Evolutionary conservation across 2,329 filamentous ascomycete species (phyloP).

Genomic region (Lachnum nothofagi): DNA sequence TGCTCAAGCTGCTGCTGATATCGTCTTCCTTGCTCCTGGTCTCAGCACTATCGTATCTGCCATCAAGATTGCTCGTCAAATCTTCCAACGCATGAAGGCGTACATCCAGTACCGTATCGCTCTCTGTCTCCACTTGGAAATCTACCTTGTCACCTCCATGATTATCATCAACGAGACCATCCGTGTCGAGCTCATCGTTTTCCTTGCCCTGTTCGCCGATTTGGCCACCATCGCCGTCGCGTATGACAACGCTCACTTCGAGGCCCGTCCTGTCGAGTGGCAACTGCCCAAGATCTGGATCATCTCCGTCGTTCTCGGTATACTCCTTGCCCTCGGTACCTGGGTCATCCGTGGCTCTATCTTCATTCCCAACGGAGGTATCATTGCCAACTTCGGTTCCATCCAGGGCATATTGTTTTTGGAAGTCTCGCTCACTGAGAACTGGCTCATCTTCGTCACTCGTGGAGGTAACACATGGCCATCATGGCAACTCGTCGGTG

Average conservation of each 20-base stretch:
- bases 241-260: constrained; percentile 74
- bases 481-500: constrained; percentile 67
- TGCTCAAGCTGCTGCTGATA: constrained; percentile 85
- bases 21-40: constrained; percentile 88
- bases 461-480: constrained; percentile 68
- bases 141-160: constrained; percentile 73
- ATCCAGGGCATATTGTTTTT: constrained; percentile 72
- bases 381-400: constrained; percentile 69
- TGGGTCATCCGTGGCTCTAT: constrained; percentile 69
- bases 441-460: constrained; percentile 76
- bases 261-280: constrained; percentile 72
- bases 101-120: constrained; percentile 96
- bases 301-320: constrained; percentile 64
- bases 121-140: constrained; percentile 81
- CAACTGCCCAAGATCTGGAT: constrained; percentile 79
- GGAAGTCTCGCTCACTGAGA: constrained; percentile 67
- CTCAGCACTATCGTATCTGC: constrained; percentile 89
- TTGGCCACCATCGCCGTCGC: constrained; percentile 73
- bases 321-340: constrained; percentile 63
- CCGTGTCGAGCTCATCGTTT: constrained; percentile 67
- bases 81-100: constrained; percentile 95
- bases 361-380: constrained; percentile 64
- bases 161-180: constrained; percentile 76
- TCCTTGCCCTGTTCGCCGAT: constrained; percentile 75
- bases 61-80: constrained; percentile 87